Evolutionary conservation across 768 basidiomycete genomes (phyloP), one percentile per base, ranked within the genome.

Genomic region (Rhodosporidiobolus sp.): DNA sequence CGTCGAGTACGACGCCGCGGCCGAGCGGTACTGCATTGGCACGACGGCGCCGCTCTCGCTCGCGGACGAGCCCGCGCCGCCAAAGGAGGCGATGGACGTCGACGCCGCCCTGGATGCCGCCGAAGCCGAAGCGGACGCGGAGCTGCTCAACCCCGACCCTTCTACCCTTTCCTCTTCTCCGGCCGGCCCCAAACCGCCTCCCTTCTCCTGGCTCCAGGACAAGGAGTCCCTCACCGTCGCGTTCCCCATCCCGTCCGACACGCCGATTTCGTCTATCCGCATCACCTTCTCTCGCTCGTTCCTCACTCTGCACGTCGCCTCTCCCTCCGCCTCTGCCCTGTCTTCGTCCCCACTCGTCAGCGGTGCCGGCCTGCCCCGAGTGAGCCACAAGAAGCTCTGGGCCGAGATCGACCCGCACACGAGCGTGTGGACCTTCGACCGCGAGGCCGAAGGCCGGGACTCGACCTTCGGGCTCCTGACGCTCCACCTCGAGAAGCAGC

Each of bases 201-300:
- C 93, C 0, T 97, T 94, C 81, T 91, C 92, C 3, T 99, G 95
- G 95, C 91, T 88, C 0, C 95, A 99, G 79, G 88, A 89, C 8
- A 80, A 86, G 1, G 92, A 94, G 79, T 87, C 90, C 1, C 83
- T 98, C 61, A 93, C 91, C 0, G 81, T 98, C 54, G 88, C 88
- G 0, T 88, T 98, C 78, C 87, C 91, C 10, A 84, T 96, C n/a
- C 91, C 91, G 3, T 85, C 89, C 0, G 84, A 82, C 62, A 90
- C 88, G 0, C 80, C 85, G 2, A 89, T 87, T 70, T 83, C 84
- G 32, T 83, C 84, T 55, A 90, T 95, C 79, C 86, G 84, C 73
- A 87, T 91, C 50, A 81, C 83, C 0, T 89, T 94, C 79, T 86
- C 88, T 14, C 82, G 85, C 10, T 85, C 85, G 71, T 86, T 87